Evolutionary conservation across 2,329 filamentous ascomycete genomes (phyloP), one percentile per base, ranked within the genome.

Genomic region (Pseudogymnoascus sp.): DNA sequence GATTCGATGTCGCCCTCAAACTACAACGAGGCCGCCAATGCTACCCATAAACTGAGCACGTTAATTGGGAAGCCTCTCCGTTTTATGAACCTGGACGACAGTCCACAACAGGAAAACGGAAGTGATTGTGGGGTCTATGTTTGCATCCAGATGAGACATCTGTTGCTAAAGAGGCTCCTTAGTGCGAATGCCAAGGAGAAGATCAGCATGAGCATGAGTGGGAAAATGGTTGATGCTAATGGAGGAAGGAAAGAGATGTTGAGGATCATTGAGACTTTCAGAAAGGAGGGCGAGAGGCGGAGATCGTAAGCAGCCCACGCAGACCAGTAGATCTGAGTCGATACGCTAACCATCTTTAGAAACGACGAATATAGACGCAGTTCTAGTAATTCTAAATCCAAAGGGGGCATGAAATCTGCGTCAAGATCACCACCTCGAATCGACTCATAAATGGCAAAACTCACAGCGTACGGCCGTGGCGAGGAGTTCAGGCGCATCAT

Each of bases 61-160:
- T 78, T 97, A 31, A 81, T 97, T 0, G 80, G 82, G 35, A 83
- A 84, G 64, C 80, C 80, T 4, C 77, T 96, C 17, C 81, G 87
- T 19, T 97, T 96, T 73, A 84, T 93, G 71, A 87, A 93, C 74
- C 82, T 99, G 62, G 81, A 88, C 0, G 93, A 97, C 72, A 89
- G 86, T 9, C 95, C 95, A 0, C 89, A 96, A 71, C 95, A 99
- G 75, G 88, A 93, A 69, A 97, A 97, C 69, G 87, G 89, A 26
- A 93, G 85, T 72, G 95, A 99, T 76, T 99, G 95, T 70, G 95
- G 95, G 17, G 91, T 99, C 0, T 97, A 93, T 74, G 95, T 99
- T 2, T 97, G 95, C 75, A 84, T 97, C 68, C 83, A 93, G 66
- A 99, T 99, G 93, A 87, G 92, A 59, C 90, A 97, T 76, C 78